These are phyloP conservation scores for Globisporangium abappressorium DNA, from an alignment of 352 stramenopile species.

Conservation along the genomic window DNA sequence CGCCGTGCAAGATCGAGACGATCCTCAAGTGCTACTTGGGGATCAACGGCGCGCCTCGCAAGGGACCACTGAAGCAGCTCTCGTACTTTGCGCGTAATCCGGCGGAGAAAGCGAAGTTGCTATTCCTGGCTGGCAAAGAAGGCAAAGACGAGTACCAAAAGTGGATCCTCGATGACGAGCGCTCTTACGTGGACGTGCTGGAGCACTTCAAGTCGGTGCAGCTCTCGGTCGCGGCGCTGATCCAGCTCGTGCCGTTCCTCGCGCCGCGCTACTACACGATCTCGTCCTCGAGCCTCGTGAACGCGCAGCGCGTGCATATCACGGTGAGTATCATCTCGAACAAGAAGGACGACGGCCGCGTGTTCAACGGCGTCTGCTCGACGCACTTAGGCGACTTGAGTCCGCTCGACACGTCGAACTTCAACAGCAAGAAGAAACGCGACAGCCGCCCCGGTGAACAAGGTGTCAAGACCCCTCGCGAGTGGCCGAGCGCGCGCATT, in stretches of 20 bases:
- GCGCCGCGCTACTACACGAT: conserved; percentile 98
- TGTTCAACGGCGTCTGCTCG: conserved; percentile 94
- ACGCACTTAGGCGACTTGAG: conserved; percentile 84
- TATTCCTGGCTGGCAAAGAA: conserved; percentile 73
- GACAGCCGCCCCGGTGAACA: conserved; percentile 72
- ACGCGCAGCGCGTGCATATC: conserved; percentile 91
- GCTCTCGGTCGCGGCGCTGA: conserved; percentile 79
- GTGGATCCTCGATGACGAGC: conserved; percentile 89
- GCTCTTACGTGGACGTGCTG: conserved; percentile 91
- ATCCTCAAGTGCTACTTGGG: conserved; percentile 93
- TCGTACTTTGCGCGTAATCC: conserved; percentile 68
- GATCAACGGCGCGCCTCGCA: conserved; percentile 90
- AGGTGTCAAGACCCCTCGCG: conserved; percentile 56
- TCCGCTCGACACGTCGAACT: conserved; percentile 30
- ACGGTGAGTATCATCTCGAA: conserved; percentile 93
- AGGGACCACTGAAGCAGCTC: conserved; percentile 78
- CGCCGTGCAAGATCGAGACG: conserved; percentile 90
- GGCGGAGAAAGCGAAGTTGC: conserved; percentile 48
- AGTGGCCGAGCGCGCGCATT: conserved; percentile 79
- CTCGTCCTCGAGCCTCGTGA: conserved; percentile 91
- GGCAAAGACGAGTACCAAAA: conserved; percentile 93
- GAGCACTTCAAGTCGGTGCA: conserved; percentile 67
- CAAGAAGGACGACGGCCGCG: conserved; percentile 63
- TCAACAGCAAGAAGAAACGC: conserved; percentile 72
- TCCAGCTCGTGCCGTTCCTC: conserved; percentile 91